A percentile compares a stretch with the other conserved stretches of the same genome.
Conservation (phyloP, 768 basidiomycete species). For the Leccinum uliginosum region DNA sequence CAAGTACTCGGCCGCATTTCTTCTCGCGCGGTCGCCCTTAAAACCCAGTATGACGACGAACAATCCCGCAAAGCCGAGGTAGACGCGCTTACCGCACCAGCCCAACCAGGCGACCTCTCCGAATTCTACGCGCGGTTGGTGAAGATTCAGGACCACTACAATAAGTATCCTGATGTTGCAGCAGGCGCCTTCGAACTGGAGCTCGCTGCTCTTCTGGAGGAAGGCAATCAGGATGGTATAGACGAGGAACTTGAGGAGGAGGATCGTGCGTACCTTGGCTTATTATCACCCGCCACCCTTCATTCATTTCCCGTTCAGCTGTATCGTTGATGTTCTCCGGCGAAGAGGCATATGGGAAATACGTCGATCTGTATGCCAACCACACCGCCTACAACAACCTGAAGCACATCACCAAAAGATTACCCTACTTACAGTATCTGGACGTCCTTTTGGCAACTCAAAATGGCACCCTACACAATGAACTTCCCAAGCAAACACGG, state of each 20-base stretch:
- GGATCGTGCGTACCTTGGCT: slow-evolving; percentile 61
- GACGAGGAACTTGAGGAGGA: slow-evolving; percentile 76
- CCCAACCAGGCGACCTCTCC: slow-evolving; percentile 68
- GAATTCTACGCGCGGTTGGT: slow-evolving; percentile 96
- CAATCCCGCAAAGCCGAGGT: slow-evolving; percentile 67
- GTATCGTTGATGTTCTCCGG: slow-evolving; percentile 89
- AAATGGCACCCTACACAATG: slow-evolving; percentile 56
- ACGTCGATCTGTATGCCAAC: slow-evolving; percentile 86
- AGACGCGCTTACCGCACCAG: slow-evolving; percentile 53
- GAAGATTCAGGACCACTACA: slow-evolving; percentile 95
- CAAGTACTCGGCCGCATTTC: slow-evolving; percentile 85
- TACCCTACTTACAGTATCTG: slow-evolving; percentile 91
- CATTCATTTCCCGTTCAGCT: slow-evolving; percentile 39
- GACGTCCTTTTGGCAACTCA: slow-evolving; percentile 74
- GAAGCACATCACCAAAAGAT: slow-evolving; percentile 74
- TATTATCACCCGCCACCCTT: slow-evolving; percentile 2
- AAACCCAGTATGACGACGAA: slow-evolving; percentile 74
- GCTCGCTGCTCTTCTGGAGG: slow-evolving; percentile 76
- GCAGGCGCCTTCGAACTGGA: slow-evolving; percentile 81
- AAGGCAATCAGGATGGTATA: slow-evolving; percentile 60
- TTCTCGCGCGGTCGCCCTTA: slow-evolving; percentile 59
- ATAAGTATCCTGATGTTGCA: slow-evolving; percentile 88
- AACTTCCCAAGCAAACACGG: slow-evolving; percentile 65
- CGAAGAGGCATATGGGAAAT: slow-evolving; percentile 93
- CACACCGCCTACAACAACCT: slow-evolving; percentile 90